Percentiles rank a stretch among this genome's conserved stretches.
Conservation (phyloP, 1,284 basidiomycete species). For the Ceratobasidium sp. region DNA sequence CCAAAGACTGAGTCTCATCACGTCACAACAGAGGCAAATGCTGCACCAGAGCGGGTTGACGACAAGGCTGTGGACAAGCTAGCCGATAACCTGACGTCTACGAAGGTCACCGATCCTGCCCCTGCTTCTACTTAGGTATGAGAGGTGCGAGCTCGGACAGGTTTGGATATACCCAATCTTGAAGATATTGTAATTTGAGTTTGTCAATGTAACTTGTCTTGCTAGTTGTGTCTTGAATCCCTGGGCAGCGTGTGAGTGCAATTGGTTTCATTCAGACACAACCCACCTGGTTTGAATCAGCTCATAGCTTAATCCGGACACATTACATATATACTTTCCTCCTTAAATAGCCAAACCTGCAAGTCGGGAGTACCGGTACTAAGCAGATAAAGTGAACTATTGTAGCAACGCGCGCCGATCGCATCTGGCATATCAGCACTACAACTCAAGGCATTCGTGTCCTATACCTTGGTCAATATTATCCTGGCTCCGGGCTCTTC, state of each 20-base stretch:
- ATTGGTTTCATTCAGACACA: not conserved
- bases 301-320: too few species aligned
- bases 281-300: too few species aligned
- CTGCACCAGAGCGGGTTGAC: constrained; percentile 36
- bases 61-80: constrained; percentile 36
- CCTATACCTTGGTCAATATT: too few species aligned
- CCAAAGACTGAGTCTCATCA: constrained; percentile 42
- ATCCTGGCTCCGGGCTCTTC: too few species aligned
- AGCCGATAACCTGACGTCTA: constrained; percentile 28
- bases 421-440: too few species aligned
- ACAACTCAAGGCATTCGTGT: too few species aligned
- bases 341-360: too few species aligned
- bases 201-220: constrained; percentile 10
- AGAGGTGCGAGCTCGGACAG: not conserved
- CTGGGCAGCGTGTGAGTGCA: not conserved
- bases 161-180: constrained; percentile 4
- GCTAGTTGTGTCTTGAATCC: not conserved
- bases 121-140: constrained; percentile 22
- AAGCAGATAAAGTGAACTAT: too few species aligned
- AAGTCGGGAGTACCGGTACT: too few species aligned
- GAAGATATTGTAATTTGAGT: not conserved
- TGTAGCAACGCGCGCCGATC: too few species aligned
- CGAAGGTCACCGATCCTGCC: constrained; percentile 29
- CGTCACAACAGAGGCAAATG: constrained; percentile 33
- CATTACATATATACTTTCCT: too few species aligned